A percentile compares a stretch with the other conserved stretches of the same genome.
Conservation (phyloP, 306 rosid species). For the Cucumis cinereus region DNA sequence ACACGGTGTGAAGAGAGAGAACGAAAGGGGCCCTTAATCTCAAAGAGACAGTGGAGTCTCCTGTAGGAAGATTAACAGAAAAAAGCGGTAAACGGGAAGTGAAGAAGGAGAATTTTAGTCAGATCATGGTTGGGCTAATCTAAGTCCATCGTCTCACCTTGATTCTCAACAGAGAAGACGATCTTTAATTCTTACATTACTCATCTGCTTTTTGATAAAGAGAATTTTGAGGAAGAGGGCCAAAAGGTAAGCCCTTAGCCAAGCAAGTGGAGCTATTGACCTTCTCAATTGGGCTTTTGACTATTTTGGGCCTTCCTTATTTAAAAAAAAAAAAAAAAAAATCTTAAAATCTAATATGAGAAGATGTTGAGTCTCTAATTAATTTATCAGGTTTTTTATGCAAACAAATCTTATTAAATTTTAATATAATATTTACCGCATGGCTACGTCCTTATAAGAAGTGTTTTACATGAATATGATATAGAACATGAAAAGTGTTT, state of each 20-base stretch:
- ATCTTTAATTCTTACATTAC: background rate
- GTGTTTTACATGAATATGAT: too few relatives aligned
- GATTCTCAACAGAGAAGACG: background rate
- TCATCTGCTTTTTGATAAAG: background rate
- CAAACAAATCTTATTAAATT: too few relatives aligned
- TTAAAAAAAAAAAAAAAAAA: too few relatives aligned
- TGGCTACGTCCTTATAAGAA: too few relatives aligned
- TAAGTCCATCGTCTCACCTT: background rate
- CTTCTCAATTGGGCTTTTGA: conserved; percentile 2
- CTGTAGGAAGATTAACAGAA: background rate
- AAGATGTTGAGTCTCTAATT: too few relatives aligned
- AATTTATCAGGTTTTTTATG: too few relatives aligned
- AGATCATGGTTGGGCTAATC: background rate
- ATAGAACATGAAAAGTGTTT: too few relatives aligned
- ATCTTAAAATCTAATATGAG: too few relatives aligned
- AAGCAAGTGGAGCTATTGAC: background rate
- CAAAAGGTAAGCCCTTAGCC: background rate
- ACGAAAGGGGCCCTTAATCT: background rate
- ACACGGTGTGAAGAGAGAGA: conserved; percentile 8
- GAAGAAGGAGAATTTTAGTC: conserved; percentile 2
- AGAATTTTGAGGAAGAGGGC: background rate
- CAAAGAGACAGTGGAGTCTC: background rate
- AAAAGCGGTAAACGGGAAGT: background rate
- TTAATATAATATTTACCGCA: too few relatives aligned
- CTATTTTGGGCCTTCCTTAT: background rate